Conservation (phyloP, 1,284 basidiomycete genomes). For the Leccinum colubrinum region DNA sequence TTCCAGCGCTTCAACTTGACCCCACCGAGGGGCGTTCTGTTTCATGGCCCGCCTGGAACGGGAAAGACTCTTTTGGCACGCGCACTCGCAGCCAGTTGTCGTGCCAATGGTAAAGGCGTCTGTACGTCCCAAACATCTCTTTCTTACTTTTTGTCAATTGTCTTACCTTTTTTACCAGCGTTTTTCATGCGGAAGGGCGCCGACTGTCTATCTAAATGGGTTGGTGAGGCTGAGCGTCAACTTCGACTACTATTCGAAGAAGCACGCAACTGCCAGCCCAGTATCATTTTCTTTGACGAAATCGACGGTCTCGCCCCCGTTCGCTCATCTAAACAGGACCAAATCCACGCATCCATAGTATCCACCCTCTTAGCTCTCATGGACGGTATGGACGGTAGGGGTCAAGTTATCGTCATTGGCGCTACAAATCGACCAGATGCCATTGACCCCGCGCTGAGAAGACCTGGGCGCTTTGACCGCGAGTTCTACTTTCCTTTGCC, state of each 20-base stretch:
- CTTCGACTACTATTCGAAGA: slow-evolving; percentile 96
- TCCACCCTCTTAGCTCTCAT: slow-evolving; percentile 95
- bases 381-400: slow-evolving; percentile 99
- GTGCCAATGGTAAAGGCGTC: slow-evolving; percentile 87
- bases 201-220: slow-evolving; percentile 98
- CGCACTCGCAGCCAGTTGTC: slow-evolving; percentile 92
- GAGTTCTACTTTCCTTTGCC: slow-evolving; percentile 99
- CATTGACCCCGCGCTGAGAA: slow-evolving; percentile 91
- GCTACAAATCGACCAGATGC: slow-evolving; percentile 98
- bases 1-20: slow-evolving; percentile 95
- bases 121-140: slow-evolving; percentile 48
- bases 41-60: slow-evolving; percentile 95
- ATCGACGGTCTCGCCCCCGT: slow-evolving; percentile 99
- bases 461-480: slow-evolving; percentile 95
- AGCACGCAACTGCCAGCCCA: slow-evolving; percentile 89
- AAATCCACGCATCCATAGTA: slow-evolving; percentile 98
- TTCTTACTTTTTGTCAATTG: neutral
- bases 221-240: slow-evolving; percentile 98
- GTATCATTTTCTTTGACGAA: slow-evolving; percentile 97
- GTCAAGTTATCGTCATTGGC: slow-evolving; percentile 97
- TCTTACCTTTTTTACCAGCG: slow-evolving; percentile 44
- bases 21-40: slow-evolving; percentile 94
- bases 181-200: slow-evolving; percentile 99
- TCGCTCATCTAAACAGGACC: slow-evolving; percentile 96
- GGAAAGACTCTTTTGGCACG: slow-evolving; percentile 93